Conservation (phyloP, 352 stramenopile species). For the Phytopythium delawarense region DNA sequence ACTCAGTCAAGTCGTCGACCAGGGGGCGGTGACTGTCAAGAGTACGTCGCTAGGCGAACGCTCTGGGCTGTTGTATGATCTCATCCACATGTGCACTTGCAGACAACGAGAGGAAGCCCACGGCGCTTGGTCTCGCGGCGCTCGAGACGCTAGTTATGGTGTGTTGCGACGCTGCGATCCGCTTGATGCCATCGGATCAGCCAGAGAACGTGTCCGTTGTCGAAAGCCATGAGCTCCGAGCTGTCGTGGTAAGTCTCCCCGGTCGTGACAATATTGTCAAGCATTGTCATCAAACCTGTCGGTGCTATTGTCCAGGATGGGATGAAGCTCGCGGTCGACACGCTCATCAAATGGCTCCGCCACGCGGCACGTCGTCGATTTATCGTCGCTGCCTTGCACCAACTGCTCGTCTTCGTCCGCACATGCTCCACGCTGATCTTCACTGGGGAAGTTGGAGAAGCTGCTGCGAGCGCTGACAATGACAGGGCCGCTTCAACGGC, state of each 20-base stretch:
- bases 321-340: conserved; percentile 12
- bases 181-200: conserved; percentile 15
- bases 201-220: background rate
- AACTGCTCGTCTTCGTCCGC: background rate
- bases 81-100: background rate
- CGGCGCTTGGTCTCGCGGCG: conserved; percentile 43
- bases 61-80: background rate
- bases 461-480: background rate
- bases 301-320: background rate
- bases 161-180: conserved; percentile 21
- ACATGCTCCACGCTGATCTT: background rate
- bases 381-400: conserved; percentile 1
- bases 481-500: background rate
- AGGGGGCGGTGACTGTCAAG: background rate
- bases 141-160: conserved; percentile 52
- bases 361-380: conserved; percentile 22
- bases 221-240: background rate
- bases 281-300: background rate
- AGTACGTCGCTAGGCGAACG: background rate
- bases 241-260: conserved; percentile 7
- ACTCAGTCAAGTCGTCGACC: background rate
- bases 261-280: background rate
- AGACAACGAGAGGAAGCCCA: conserved; percentile 22
- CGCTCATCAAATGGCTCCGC: conserved; percentile 20
- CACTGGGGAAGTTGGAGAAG: background rate